A percentile compares a stretch with the other conserved stretches of the same genome.
Evolutionary conservation across 2,329 filamentous ascomycete genomes (phyloP).

Genomic region (Penicillium sp.): DNA sequence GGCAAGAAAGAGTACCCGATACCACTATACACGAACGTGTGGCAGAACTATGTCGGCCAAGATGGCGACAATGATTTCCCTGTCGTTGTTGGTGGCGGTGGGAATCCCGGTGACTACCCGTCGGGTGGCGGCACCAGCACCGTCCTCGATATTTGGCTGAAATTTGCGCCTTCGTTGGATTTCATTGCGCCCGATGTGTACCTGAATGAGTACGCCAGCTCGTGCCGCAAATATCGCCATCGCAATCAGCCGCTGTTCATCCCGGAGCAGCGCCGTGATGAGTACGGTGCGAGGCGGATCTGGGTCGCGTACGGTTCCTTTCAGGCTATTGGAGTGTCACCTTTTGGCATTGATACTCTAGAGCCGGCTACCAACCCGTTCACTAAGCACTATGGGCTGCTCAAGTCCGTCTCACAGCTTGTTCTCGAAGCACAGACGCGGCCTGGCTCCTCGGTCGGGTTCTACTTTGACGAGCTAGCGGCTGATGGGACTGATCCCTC

Average conservation of each 20-base stretch:
- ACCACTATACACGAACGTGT: conserved; percentile 49
- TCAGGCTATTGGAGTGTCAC: conserved; percentile 35
- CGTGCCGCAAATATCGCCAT: conserved; percentile 45
- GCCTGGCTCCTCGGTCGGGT: conserved; percentile 36
- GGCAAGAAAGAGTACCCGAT: conserved; percentile 44
- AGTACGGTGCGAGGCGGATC: conserved; percentile 42
- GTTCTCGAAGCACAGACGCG: conserved; percentile 43
- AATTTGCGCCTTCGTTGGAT: conserved; percentile 45
- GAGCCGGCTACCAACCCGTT: conserved; percentile 25
- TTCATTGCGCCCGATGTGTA: conserved; percentile 52
- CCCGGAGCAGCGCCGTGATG: conserved; percentile 49
- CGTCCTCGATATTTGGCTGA: conserved; percentile 48
- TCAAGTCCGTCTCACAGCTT: conserved; percentile 33
- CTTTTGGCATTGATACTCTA: conserved; percentile 46
- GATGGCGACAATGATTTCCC: conserved; percentile 35
- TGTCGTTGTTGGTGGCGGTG: conserved; percentile 44
- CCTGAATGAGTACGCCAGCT: conserved; percentile 44
- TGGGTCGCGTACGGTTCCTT: conserved; percentile 40
- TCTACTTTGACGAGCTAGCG: conserved; percentile 35
- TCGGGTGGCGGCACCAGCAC: conserved; percentile 47
- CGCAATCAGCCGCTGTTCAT: conserved; percentile 47
- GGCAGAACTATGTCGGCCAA: conserved; percentile 43
- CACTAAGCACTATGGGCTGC: conserved; percentile 39
- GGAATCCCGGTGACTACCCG: conserved; percentile 47
- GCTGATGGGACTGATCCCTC: conserved; percentile 27